phyloP scores from a whole-genome alignment of 2,329 filamentous ascomycete genomes.

The Fusarium sp. region DNA sequence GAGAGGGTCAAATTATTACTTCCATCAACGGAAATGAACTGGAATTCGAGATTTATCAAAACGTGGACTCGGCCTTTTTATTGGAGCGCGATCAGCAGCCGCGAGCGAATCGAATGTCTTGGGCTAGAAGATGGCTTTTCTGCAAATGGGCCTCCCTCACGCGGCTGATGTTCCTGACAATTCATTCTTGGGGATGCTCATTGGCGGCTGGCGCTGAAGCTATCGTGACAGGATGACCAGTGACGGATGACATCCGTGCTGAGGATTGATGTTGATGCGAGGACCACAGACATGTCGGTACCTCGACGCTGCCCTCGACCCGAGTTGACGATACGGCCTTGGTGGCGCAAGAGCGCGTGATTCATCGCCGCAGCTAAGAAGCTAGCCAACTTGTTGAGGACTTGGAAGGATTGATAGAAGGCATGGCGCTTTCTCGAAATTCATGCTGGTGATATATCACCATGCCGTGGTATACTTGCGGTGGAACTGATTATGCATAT shows the following conservation, averaged over 20 bases:
- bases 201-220: conserved; percentile 19
- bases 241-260: conserved; percentile 5
- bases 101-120: conserved; percentile 41
- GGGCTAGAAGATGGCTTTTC: conserved; percentile 43
- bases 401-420: conserved; percentile 65
- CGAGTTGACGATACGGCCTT: conserved; percentile 58
- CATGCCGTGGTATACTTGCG: conserved; percentile 61
- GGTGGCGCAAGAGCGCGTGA: conserved; percentile 57
- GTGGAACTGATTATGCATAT: too few species aligned
- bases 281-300: conserved; percentile 57
- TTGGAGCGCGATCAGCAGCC: conserved; percentile 37
- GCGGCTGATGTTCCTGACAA: conserved; percentile 12
- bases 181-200: conserved; percentile 15
- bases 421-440: conserved; percentile 54
- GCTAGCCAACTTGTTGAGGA: conserved; percentile 64
- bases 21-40: conserved; percentile 36
- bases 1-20: conserved; percentile 15
- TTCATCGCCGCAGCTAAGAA: conserved; percentile 67
- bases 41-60: conserved; percentile 36
- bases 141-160: conserved; percentile 21
- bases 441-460: conserved; percentile 67
- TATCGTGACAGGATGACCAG: conserved; percentile 21
- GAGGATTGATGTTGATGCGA: not conserved
- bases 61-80: conserved; percentile 37
- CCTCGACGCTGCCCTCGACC: conserved; percentile 60